phyloP scores from a whole-genome alignment of 345 rosid species.

The Ceriops decandra region DNA sequence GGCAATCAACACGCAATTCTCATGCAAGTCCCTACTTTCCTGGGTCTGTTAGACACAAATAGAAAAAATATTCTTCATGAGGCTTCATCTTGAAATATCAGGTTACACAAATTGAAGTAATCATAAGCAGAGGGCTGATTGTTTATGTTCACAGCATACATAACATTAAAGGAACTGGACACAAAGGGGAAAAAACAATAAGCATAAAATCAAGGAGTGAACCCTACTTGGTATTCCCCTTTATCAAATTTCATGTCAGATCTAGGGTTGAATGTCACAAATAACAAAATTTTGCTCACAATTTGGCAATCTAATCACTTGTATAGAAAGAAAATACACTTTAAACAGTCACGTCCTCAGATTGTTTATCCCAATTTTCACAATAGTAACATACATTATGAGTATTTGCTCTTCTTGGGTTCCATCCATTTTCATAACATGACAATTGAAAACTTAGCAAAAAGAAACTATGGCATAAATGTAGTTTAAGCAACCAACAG shows the following conservation, averaged over 20 bases:
- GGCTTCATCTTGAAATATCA: too few relatives aligned
- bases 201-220: too few relatives aligned
- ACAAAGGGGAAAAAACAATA: too few relatives aligned
- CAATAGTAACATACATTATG: not conserved
- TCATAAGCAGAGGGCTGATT: too few relatives aligned
- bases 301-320: not conserved
- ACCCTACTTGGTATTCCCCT: too few relatives aligned
- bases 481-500: not conserved
- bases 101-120: too few relatives aligned
- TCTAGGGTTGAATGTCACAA: not conserved
- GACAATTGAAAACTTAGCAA: constrained; percentile 1
- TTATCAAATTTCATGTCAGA: not conserved
- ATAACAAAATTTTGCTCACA: not conserved
- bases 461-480: not conserved
- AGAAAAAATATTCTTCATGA: too few relatives aligned
- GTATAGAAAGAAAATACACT: not conserved
- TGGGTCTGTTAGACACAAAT: too few relatives aligned
- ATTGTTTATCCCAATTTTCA: not conserved
- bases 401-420: not conserved
- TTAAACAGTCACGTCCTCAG: not conserved
- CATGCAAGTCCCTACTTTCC: too few relatives aligned
- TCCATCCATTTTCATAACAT: not conserved
- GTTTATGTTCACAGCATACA: too few relatives aligned
- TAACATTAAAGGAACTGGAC: too few relatives aligned
- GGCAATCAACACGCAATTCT: too few relatives aligned